Conservation (phyloP, 768 basidiomycete species). For the Suillus variegatus region DNA sequence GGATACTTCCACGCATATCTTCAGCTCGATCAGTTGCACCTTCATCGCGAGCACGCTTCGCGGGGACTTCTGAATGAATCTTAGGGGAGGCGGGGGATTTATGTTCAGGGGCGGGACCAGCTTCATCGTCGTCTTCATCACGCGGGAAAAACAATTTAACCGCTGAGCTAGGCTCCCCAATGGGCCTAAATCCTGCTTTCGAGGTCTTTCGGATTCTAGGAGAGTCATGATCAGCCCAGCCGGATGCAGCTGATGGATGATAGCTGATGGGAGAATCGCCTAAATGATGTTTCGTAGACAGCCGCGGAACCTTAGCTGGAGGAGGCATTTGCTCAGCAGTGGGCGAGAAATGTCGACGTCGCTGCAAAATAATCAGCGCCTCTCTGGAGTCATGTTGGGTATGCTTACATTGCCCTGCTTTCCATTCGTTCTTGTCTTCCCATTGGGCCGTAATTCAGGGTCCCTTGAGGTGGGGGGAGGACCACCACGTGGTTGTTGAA, state of each 20-base stretch:
- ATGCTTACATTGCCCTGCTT: slow-evolving; percentile 33
- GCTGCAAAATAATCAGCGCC: slow-evolving; percentile 20
- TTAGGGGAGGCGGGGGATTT: slow-evolving; percentile 18
- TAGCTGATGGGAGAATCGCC: slow-evolving; percentile 15
- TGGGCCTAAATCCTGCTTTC: slow-evolving; percentile 66
- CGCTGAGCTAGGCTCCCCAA: slow-evolving; percentile 51
- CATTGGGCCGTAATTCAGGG: slow-evolving; percentile 33
- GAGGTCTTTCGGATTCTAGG: slow-evolving; percentile 30
- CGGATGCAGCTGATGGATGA: slow-evolving; percentile 13
- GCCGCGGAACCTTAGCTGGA: slow-evolving; percentile 24
- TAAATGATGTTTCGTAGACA: slow-evolving; percentile 16
- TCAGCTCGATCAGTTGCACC: slow-evolving; percentile 22
- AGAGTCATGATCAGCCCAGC: slow-evolving; percentile 21
- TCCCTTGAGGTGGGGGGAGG: slow-evolving; percentile 13
- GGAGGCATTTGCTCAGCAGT: slow-evolving; percentile 36
- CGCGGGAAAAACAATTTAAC: slow-evolving; percentile 82
- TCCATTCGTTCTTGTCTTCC: slow-evolving; percentile 39
- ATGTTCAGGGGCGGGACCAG: slow-evolving; percentile 21
- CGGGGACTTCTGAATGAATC: slow-evolving; percentile 21
- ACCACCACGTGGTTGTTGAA: slow-evolving; percentile 18
- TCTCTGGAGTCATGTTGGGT: background rate
- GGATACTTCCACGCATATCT: background rate
- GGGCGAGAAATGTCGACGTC: slow-evolving; percentile 21
- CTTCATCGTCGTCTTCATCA: slow-evolving; percentile 55
- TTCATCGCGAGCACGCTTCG: slow-evolving; percentile 30